Conservation (phyloP, 768 basidiomycete species). For the Asterophora parasitica region DNA sequence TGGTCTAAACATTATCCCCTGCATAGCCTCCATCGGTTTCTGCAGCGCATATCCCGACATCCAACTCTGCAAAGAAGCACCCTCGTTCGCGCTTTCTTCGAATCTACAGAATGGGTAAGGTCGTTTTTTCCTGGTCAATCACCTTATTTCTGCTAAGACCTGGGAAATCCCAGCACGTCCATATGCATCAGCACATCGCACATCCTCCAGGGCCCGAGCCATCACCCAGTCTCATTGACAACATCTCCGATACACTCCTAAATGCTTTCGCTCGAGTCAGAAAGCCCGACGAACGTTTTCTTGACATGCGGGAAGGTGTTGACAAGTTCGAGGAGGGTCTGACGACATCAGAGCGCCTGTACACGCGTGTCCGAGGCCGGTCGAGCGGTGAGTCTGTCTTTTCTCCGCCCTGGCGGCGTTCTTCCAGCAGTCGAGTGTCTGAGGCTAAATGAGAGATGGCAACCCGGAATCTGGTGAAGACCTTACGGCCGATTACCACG, state of each 20-base stretch:
- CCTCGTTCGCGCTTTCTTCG: conserved; percentile 90
- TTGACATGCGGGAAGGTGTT: conserved; percentile 85
- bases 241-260: conserved; percentile 90
- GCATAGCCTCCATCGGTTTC: conserved; percentile 82
- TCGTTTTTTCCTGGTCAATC: not conserved
- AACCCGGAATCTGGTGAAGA: conserved; percentile 83
- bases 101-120: conserved; percentile 97
- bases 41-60: conserved; percentile 87
- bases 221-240: conserved; percentile 81
- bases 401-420: conserved; percentile 16
- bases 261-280: conserved; percentile 95
- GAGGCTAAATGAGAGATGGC: conserved; percentile 86
- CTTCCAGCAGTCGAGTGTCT: conserved; percentile 45
- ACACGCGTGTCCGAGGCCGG: conserved; percentile 70
- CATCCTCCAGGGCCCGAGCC: conserved; percentile 87
- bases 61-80: conserved; percentile 90
- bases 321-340: conserved; percentile 98
- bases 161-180: conserved; percentile 63
- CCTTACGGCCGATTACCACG: conserved; percentile 95
- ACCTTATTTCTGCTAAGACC: conserved; percentile 4
- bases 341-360: conserved; percentile 72
- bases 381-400: conserved; percentile 71
- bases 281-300: conserved; percentile 95
- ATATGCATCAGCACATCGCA: conserved; percentile 94
- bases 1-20: not conserved